Evolutionary conservation across 805 yeast genomes (phyloP).

Genomic region (Sungouiella blattae): DNA sequence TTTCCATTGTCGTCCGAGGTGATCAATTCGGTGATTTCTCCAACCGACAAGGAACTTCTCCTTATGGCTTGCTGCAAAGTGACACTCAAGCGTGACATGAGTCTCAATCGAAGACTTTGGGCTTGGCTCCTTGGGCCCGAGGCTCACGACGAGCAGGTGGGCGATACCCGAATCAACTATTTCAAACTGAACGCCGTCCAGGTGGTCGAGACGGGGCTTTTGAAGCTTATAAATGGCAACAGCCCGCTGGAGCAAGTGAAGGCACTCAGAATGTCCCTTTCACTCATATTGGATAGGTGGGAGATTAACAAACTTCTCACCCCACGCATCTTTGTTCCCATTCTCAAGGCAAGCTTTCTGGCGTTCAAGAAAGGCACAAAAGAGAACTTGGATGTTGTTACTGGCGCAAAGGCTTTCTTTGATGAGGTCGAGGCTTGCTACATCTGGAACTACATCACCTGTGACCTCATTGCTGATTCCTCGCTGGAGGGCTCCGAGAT

Average conservation of each 20-base stretch:
- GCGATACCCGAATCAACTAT: conserved; percentile 43
- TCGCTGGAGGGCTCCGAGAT: conserved; percentile 37
- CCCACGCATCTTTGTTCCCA: conserved; percentile 66
- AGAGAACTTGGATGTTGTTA: conserved; percentile 38
- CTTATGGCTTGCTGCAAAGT: conserved; percentile 63
- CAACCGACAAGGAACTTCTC: conserved; percentile 54
- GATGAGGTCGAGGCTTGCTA: conserved; percentile 79
- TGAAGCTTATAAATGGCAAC: conserved; percentile 35
- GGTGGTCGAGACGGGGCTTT: conserved; percentile 50
- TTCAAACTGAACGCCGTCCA: conserved; percentile 57
- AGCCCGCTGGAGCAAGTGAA: conserved; percentile 35
- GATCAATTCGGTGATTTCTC: conserved; percentile 44
- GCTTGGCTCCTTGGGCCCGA: conserved; percentile 83
- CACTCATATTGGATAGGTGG: conserved; percentile 87
- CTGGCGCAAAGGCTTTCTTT: conserved; percentile 66
- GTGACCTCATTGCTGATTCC: conserved; percentile 37
- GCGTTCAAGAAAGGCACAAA: neutral
- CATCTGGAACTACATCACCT: conserved; percentile 68
- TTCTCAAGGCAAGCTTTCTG: conserved; percentile 47
- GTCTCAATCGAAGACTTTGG: conserved; percentile 91
- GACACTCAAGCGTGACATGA: conserved; percentile 84
- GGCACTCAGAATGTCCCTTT: conserved; percentile 59
- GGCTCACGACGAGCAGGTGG: neutral
- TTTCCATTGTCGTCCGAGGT: conserved; percentile 63
- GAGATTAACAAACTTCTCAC: conserved; percentile 79